Conservation (phyloP, 257 asterid species). For the Jacaranda copaia region DNA sequence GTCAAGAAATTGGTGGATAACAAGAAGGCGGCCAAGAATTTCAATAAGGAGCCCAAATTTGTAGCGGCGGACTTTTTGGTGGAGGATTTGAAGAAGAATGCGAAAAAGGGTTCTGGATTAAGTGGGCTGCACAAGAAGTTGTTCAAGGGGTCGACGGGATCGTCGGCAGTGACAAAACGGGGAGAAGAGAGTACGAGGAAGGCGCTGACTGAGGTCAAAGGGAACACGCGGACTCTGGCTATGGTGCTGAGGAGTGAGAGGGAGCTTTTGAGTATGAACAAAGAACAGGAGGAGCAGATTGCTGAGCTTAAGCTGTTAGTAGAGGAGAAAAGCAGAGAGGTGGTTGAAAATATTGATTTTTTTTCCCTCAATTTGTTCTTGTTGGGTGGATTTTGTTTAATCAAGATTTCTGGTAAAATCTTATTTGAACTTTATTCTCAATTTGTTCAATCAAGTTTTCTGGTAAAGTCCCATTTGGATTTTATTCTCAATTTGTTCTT, state of each 20-base stretch:
- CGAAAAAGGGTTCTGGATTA: conserved; percentile 58
- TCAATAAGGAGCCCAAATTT: conserved; percentile 48
- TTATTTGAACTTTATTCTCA: too few species aligned
- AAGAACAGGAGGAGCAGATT: conserved; percentile 74
- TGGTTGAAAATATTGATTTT: conserved; percentile 11
- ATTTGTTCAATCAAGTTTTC: too few species aligned
- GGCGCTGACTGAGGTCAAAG: conserved; percentile 81
- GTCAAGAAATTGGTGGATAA: conserved; percentile 75
- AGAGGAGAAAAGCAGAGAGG: conserved; percentile 80
- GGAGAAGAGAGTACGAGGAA: conserved; percentile 68
- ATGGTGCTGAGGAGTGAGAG: conserved; percentile 97
- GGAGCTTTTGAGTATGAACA: conserved; percentile 74
- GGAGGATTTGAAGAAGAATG: conserved; percentile 77
- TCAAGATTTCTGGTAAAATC: too few species aligned
- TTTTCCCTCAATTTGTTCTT: too few species aligned
- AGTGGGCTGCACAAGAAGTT: conserved; percentile 81
- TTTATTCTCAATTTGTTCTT: too few species aligned
- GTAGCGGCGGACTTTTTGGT: conserved; percentile 67
- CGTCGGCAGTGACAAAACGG: conserved; percentile 45
- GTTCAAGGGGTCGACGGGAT: conserved; percentile 65
- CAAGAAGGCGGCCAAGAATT: conserved; percentile 53
- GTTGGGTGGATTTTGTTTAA: too few species aligned
- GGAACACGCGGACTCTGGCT: conserved; percentile 83
- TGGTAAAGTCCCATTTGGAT: too few species aligned
- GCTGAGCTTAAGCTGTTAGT: conserved; percentile 63